Evolutionary conservation across 768 basidiomycete genomes (phyloP).

Genomic region (button mushroom (Agaricus bisporus)): DNA sequence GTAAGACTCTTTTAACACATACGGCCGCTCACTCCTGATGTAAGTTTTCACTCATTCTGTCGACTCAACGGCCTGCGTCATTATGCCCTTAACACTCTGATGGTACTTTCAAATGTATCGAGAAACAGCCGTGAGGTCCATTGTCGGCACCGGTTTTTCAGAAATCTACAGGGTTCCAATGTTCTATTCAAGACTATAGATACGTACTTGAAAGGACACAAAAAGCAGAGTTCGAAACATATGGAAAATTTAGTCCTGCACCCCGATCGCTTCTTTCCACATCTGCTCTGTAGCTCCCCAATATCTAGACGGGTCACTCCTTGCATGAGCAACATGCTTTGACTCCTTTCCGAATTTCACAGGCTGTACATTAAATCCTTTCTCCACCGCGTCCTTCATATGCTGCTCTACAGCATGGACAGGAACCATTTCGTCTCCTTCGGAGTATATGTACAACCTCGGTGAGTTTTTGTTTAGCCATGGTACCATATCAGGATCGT

Average conservation of each 20-base stretch:
- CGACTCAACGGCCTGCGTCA: too few relatives aligned
- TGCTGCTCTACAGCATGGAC: slow-evolving; percentile 31
- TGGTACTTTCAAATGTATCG: too few relatives aligned
- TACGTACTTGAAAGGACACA: not conserved
- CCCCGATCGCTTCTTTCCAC: slow-evolving; percentile 28
- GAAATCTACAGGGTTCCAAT: too few relatives aligned
- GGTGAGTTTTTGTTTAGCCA: slow-evolving; percentile 32
- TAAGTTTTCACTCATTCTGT: too few relatives aligned
- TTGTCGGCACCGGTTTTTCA: too few relatives aligned
- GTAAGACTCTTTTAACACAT: too few relatives aligned
- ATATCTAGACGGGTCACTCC: slow-evolving; percentile 34
- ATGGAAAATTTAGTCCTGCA: too few relatives aligned
- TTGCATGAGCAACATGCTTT: slow-evolving; percentile 41
- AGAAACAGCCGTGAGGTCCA: too few relatives aligned
- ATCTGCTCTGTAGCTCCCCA: slow-evolving; percentile 32
- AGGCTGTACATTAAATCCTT: slow-evolving; percentile 26
- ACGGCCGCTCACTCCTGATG: too few relatives aligned
- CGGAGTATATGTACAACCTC: slow-evolving; percentile 42
- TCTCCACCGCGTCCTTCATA: slow-evolving; percentile 21
- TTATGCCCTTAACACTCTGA: too few relatives aligned
- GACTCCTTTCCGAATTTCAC: slow-evolving; percentile 33
- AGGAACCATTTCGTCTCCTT: slow-evolving; percentile 33
- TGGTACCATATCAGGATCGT: slow-evolving; percentile 26
- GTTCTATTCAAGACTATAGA: too few relatives aligned
- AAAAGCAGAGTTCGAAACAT: too few relatives aligned